Evolutionary conservation across 768 basidiomycete genomes (phyloP), one percentile per base, ranked within the genome.

Genomic region (Kwoniella europaea): DNA sequence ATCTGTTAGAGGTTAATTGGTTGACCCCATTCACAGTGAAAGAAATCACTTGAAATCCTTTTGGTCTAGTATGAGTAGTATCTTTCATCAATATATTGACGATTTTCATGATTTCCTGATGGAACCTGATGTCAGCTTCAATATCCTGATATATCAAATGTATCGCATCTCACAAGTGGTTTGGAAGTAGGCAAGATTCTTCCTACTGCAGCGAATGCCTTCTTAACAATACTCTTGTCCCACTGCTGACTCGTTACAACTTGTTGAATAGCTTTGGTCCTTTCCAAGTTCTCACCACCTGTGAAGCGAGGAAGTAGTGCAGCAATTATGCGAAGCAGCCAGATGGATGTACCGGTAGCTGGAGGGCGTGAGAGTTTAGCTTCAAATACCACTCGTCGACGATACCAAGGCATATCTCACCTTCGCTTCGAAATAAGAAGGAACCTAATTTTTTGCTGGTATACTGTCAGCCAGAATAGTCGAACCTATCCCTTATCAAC

Each of bases 11-110:
- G 20, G 22, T 10, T 10, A 60, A 16, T 53, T 54, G 29, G 29
- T 50, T 66, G 44, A 57, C 41, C n/a, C 65, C 62, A 43, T 72
- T 42, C 29, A 63, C 20, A 22, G 7, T 58, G 9, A 64, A 10
- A 35, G 44, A 20, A 9, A 27, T 15, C 3, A 72, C 6, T 46
- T 65, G 56, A 41, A 56, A 72, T 22, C 57, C 67, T 12, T 52
- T 20, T 2, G 67, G 44, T 41, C 50, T 18, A 2, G 29, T 16
- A 10, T 35, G 68, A 29, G 44, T 15, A 6, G n/a, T 41, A 13
- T 69, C 68, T 29, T 5, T 22, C 7, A 53, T 29, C 7, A 69
- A 27, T 6, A 27, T 9, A 44, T 58, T 57, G 53, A 69, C 35
- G 24, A n/a, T 22, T 2, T 35, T 52, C 68, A 63, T 57, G 20